Base-by-base conservation (phyloP, 1,284 basidiomycete species). In the Ceratorhiza oryzae-sativae region DNA sequence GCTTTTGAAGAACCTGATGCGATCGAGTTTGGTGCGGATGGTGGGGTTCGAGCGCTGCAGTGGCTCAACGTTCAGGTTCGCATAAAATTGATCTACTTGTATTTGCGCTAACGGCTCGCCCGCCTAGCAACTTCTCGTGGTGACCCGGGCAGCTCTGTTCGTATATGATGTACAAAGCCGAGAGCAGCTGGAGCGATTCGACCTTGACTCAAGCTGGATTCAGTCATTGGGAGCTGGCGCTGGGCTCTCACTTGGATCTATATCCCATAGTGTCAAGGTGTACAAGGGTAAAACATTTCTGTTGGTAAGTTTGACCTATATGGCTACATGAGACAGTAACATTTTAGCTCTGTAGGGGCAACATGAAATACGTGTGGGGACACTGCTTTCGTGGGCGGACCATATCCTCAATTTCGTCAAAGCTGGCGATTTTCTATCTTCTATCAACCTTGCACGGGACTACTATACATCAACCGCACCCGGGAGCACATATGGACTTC, bases 311-410 rank as follows among this genome's bases (percentile, higher is more conserved):
- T 39, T 49, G 53, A 18, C 23, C 45, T 15, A 23, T 32, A 48
- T 23, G 30, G 1, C 25, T 39, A 13, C 10, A n/a, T 6, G 13
- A 32, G 0, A 18, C 3, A 18, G 18, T 56, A 32, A 56, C 32
- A 56, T 56, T 10, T 13, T 46, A 53, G 32, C 23, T 56, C 23
- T 48, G 0, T 75, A 93, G 92, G 85, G 86, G 55, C 85, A 85
- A 71, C 84, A 88, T 72, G 88, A 89, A 72, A 77, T 98, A 0
- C 86, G 88, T 78, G 93, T 93, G 0, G 97, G 95, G 32, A 94
- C 92, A 0, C 83, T 98, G 27, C 83, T 97, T 53, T 94, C 95
- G 0, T 99, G 97, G 97, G 95, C 97, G 10, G 96, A 99, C 79
- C 89, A 92, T 25, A 90, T 99, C 25, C 83, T 98, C 34, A 84